Evolutionary conservation across 2,329 filamentous ascomycete genomes (phyloP).

Genomic region (Akanthomyces uredinophilus): DNA sequence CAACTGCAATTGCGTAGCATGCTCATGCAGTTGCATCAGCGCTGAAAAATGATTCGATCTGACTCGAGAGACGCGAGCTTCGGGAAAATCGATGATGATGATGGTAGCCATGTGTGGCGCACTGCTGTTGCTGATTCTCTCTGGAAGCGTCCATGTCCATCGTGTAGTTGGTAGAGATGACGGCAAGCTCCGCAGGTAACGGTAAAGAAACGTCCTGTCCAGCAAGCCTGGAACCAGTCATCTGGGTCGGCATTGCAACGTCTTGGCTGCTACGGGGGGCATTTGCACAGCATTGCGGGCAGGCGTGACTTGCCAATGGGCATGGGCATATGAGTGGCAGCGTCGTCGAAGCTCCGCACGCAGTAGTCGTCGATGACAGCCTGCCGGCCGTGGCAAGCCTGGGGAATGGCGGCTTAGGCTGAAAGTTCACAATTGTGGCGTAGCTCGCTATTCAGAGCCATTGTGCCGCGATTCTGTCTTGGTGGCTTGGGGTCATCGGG

Average conservation of each 20-base stretch:
- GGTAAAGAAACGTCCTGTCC: no score
- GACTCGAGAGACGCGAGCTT: not conserved
- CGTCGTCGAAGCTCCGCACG: not conserved
- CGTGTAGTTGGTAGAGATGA: not conserved
- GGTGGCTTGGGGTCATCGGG: not conserved
- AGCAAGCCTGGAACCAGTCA: not conserved
- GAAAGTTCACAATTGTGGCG: not conserved
- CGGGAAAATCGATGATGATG: not conserved
- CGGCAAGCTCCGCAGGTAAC: not conserved
- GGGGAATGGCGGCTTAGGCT: not conserved
- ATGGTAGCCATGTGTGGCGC: not conserved
- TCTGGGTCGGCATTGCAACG: not conserved
- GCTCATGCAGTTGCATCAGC: not conserved
- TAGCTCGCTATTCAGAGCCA: slow-evolving; percentile 5
- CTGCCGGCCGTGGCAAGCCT: not conserved
- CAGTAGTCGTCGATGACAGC: no score
- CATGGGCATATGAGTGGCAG: not conserved
- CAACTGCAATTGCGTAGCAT: not conserved
- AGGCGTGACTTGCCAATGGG: not conserved
- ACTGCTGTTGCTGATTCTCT: not conserved
- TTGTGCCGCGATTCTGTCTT: slow-evolving; percentile 3
- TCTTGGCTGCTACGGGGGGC: slow-evolving; percentile 3
- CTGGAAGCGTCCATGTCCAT: no score
- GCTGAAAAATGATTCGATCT: not conserved
- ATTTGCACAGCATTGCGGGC: not conserved